Percentiles rank a stretch among this genome's conserved stretches.
Conservation (phyloP, 2,329 filamentous ascomycete species). For the Fusarium beomiforme region DNA sequence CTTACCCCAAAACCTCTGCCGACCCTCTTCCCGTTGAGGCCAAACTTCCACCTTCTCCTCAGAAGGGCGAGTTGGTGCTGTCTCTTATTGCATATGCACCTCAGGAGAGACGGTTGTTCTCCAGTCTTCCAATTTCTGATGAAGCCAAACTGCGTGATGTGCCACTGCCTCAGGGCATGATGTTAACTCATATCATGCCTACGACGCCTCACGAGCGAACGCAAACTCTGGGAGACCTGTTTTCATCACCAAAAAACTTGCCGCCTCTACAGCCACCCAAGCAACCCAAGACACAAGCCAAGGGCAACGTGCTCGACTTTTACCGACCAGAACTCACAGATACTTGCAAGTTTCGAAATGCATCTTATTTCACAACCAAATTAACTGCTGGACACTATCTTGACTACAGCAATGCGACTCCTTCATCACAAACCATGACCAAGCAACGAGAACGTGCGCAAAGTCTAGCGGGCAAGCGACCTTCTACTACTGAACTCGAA, state of each 20-base stretch:
- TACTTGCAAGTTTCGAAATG: slow-evolving; percentile 63
- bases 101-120: slow-evolving; percentile 82
- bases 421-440: slow-evolving; percentile 63
- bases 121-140: slow-evolving; percentile 70
- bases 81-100: slow-evolving; percentile 81
- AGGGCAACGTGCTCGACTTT: slow-evolving; percentile 65
- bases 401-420: slow-evolving; percentile 72
- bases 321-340: slow-evolving; percentile 65
- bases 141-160: slow-evolving; percentile 50
- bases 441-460: slow-evolving; percentile 78
- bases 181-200: slow-evolving; percentile 52
- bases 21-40: slow-evolving; percentile 54
- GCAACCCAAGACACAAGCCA: slow-evolving; percentile 75
- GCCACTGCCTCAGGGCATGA: slow-evolving; percentile 78
- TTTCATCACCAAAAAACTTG: slow-evolving; percentile 73
- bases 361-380: slow-evolving; percentile 73
- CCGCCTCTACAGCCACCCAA: slow-evolving; percentile 77
- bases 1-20: slow-evolving; percentile 56
- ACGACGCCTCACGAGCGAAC: slow-evolving; percentile 57
- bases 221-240: slow-evolving; percentile 77
- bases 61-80: slow-evolving; percentile 68
- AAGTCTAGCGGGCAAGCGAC: slow-evolving; percentile 70
- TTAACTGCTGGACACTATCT: slow-evolving; percentile 76
- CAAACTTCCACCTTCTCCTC: slow-evolving; percentile 50
- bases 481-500: slow-evolving; percentile 64